Base-by-base conservation (phyloP, 768 basidiomycete species). In the Russula dissimulans region DNA sequence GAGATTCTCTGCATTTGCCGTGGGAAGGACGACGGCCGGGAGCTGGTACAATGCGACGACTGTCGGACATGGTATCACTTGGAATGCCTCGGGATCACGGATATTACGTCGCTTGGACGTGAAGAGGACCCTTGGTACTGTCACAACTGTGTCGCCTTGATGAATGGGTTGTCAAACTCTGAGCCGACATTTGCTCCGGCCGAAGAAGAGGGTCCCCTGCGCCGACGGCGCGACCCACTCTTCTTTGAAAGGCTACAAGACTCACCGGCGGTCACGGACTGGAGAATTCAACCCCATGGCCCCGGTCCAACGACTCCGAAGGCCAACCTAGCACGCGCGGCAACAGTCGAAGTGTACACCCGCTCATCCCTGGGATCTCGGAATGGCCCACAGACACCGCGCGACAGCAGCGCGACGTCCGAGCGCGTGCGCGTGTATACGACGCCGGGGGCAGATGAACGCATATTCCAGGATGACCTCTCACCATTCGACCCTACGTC, bases 61-160 rank as follows among this genome's bases (percentile, higher is more conserved):
- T 93, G 90, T 70, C 76, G 81, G 68, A 84, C 77, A 15, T 93
- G 90, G 90, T 91, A 87, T 68, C 90, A 93, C 71, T 77, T 90
- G 36, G 73, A 81, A 46, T 93, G 90, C 71, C 84, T 92, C 41
- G 89, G 88, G 54, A 86, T 92, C 65, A 73, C 72, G 54, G 78
- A 76, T 65, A 78, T 82, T 38, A 71, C 78, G 11, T 83, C 89
- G 54, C 75, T 91, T 15, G 90, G 88, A 7, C 79, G 72, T 51
- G 87, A 89, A 67, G 87, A 90, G 66, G 88, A 90, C 65, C 82
- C 82, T 1, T 93, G 90, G 89, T 92, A 79, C 70, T 87, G 89
- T 71, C 70, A 75, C 54, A 73, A 76, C 59, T 83, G 90, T 66
- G 68, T 80, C 34, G 72, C 75, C 47, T 18, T 61, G 77, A 54